These are phyloP conservation scores for Botrytis tulipae DNA, from an alignment of 2,329 filamentous ascomycete genomes.

Conservation along the genomic window DNA sequence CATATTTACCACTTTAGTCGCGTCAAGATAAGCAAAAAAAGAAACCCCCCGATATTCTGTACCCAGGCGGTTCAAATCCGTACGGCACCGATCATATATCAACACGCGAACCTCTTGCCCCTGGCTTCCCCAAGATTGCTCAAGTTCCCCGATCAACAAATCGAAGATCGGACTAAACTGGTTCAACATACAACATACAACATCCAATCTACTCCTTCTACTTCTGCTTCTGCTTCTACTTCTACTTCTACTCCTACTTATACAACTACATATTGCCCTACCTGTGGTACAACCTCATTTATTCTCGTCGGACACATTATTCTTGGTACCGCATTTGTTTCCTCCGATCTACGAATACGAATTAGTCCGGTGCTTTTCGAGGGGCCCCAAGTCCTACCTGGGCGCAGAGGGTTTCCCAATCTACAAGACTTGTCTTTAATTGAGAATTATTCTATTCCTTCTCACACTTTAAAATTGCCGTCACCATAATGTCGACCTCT, in stretches of 20 bases:
- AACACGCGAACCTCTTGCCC: slow-evolving; percentile 14
- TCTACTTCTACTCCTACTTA: neutral
- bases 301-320: slow-evolving; percentile 12
- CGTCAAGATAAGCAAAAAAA: slow-evolving; percentile 13
- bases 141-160: slow-evolving; percentile 13
- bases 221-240: neutral
- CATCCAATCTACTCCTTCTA: neutral
- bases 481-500: slow-evolving; percentile 40
- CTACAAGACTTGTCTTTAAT: slow-evolving; percentile 15
- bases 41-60: neutral
- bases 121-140: slow-evolving; percentile 17
- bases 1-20: neutral
- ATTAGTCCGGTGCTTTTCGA: slow-evolving; percentile 5
- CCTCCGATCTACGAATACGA: slow-evolving; percentile 16
- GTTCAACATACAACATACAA: neutral
- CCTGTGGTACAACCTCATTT: neutral
- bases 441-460: neutral
- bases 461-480: slow-evolving; percentile 17
- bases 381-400: slow-evolving; percentile 19
- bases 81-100: slow-evolving; percentile 3
- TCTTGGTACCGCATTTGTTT: slow-evolving; percentile 15
- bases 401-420: slow-evolving; percentile 19
- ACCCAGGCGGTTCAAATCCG: neutral
- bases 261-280: neutral
- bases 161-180: slow-evolving; percentile 6